phyloP scores from a whole-genome alignment of 2,329 filamentous ascomycete species.

The Sporothrix protearum region DNA sequence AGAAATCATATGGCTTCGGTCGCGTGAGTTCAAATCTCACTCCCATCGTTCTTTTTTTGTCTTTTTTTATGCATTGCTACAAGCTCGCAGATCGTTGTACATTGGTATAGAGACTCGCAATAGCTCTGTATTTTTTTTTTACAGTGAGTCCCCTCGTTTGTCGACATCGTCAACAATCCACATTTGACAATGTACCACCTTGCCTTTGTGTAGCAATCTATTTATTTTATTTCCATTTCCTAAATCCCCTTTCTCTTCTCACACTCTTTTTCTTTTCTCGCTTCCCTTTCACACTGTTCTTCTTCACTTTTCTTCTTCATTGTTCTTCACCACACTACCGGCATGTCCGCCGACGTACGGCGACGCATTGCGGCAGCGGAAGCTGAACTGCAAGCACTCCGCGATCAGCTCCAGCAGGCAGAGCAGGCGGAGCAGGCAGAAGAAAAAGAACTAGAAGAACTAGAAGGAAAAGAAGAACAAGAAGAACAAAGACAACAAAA shows the following conservation, averaged over 20 bases:
- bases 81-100: background rate
- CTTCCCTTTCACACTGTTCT: background rate
- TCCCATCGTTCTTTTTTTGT: conserved; percentile 24
- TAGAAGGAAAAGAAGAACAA: background rate
- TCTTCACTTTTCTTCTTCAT: background rate
- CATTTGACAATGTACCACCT: background rate
- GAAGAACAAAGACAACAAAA: no score
- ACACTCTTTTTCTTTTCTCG: background rate
- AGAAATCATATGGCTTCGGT: conserved; percentile 30
- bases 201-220: background rate
- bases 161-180: background rate
- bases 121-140: background rate
- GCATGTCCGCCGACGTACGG: conserved; percentile 38
- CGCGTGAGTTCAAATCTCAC: conserved; percentile 29
- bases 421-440: conserved; percentile 34
- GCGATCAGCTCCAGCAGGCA: conserved; percentile 43
- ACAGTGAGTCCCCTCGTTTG: background rate
- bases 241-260: background rate
- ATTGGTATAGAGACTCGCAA: background rate
- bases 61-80: conserved; percentile 1
- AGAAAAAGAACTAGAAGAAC: background rate
- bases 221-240: background rate
- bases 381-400: conserved; percentile 45
- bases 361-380: conserved; percentile 49
- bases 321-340: background rate